Conservation (phyloP, 2,329 filamentous ascomycete species). For the Neonectria neomacrospora region DNA sequence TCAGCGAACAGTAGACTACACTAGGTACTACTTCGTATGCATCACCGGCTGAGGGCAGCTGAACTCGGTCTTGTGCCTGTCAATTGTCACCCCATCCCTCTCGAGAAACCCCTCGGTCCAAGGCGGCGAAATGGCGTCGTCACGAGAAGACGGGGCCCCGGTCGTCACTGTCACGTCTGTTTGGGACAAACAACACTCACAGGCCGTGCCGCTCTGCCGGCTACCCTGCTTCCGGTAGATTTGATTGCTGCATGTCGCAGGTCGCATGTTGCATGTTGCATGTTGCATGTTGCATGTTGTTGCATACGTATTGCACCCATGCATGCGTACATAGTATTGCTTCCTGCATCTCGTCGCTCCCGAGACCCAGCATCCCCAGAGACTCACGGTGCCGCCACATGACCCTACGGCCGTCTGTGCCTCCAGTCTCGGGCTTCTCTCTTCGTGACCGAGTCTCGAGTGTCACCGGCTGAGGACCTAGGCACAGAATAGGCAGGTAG, state of each 20-base stretch:
- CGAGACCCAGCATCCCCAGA: neutral
- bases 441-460: neutral
- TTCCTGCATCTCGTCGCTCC: neutral
- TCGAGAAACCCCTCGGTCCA: neutral
- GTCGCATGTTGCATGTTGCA: slow-evolving; percentile 9
- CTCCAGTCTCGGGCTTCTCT: neutral
- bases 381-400: neutral
- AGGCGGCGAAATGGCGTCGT: slow-evolving; percentile 11
- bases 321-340: too few species aligned
- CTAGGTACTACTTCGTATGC: neutral
- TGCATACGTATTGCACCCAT: neutral
- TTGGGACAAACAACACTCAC: neutral
- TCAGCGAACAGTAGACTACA: neutral
- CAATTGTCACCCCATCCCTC: slow-evolving; percentile 3
- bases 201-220: neutral
- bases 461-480: neutral
- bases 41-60: neutral
- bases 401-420: neutral
- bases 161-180: neutral
- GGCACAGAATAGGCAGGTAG: slow-evolving; percentile 2
- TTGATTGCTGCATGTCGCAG: slow-evolving; percentile 14
- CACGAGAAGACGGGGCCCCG: neutral
- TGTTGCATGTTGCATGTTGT: slow-evolving; percentile 18
- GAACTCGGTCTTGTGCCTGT: neutral
- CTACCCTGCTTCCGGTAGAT: neutral